These are phyloP conservation scores for Magnolia kwangsiensis DNA, from an alignment of 164 flowering plant genomes.

Conservation along the genomic window DNA sequence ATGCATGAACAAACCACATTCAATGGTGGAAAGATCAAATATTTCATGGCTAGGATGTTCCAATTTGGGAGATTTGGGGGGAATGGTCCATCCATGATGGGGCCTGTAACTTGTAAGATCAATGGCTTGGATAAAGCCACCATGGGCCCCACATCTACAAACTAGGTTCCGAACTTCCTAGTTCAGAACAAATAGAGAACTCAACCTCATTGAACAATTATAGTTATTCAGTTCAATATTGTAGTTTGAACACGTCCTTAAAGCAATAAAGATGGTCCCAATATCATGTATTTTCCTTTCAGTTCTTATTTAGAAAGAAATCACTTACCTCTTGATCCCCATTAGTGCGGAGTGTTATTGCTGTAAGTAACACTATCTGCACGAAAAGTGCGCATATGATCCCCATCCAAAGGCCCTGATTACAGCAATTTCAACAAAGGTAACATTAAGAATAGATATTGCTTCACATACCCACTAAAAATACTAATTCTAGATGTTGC, in stretches of 20 bases:
- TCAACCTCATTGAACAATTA: background rate
- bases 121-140: too few species aligned
- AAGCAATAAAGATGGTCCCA: background rate
- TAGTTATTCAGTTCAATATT: background rate
- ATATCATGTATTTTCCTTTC: background rate
- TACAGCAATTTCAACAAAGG: background rate
- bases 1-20: too few species aligned
- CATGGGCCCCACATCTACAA: too few species aligned
- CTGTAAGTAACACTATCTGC: constrained; percentile 29
- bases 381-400: constrained; percentile 37
- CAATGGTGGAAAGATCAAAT: too few species aligned
- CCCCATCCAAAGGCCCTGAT: constrained; percentile 55
- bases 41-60: too few species aligned
- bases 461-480: background rate
- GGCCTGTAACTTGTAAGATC: too few species aligned
- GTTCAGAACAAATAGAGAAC: too few species aligned
- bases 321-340: constrained; percentile 41
- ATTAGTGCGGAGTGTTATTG: constrained; percentile 25
- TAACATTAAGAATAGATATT: background rate
- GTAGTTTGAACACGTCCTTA: background rate
- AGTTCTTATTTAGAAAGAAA: background rate
- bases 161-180: too few species aligned
- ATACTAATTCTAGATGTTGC: too few species aligned
- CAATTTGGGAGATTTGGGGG: too few species aligned
- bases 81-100: too few species aligned